These are phyloP conservation scores for Eudorina sp. DNA, from an alignment of 139 green algal species.

Conservation along the genomic window DNA sequence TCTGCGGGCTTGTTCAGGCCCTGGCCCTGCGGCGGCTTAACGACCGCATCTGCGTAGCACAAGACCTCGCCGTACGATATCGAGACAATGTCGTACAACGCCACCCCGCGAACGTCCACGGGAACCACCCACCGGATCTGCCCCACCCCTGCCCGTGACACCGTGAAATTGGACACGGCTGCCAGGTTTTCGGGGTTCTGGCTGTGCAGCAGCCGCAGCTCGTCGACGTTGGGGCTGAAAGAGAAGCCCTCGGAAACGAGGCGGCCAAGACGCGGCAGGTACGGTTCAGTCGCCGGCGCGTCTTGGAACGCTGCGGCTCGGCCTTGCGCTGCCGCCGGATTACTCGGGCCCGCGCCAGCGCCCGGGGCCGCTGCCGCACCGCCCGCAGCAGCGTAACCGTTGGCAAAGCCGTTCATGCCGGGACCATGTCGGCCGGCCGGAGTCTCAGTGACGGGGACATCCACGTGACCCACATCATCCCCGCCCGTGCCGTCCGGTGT, in stretches of 20 bases:
- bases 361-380: neutral
- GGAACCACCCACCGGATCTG: constrained; percentile 86
- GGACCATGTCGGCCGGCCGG: neutral
- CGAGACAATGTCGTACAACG: constrained; percentile 80
- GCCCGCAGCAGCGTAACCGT: neutral
- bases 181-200: constrained; percentile 52
- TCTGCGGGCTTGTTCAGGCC: constrained; percentile 88
- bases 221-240: constrained; percentile 51
- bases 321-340: neutral
- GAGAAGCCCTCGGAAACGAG: constrained; percentile 59
- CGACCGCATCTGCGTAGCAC: constrained; percentile 79
- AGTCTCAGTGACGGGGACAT: neutral
- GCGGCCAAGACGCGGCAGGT: constrained; percentile 55
- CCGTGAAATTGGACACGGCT: constrained; percentile 73
- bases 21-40: constrained; percentile 84
- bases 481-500: neutral
- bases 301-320: neutral
- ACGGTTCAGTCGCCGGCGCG: neutral
- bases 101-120: constrained; percentile 82
- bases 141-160: constrained; percentile 78
- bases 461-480: neutral
- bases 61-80: constrained; percentile 75
- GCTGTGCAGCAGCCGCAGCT: constrained; percentile 58
- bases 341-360: neutral
- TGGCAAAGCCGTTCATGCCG: neutral